A percentile compares a stretch with the other conserved stretches of the same genome.
phyloP scores from a whole-genome alignment of 108 stramenopile species.

The Ochromonas danica region DNA sequence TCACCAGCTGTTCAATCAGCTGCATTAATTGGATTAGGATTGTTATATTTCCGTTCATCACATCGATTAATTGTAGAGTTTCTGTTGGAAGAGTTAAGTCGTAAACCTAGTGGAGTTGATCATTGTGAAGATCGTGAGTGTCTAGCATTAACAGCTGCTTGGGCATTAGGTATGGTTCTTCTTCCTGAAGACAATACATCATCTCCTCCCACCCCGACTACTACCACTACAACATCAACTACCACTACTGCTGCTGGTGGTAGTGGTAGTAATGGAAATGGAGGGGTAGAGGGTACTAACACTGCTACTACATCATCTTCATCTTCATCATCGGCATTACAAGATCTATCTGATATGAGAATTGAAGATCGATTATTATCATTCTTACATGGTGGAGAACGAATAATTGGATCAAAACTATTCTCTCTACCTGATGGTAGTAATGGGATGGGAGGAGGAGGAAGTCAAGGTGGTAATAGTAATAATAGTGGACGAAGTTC shows the following conservation, averaged over 20 bases:
- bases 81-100: conserved; percentile 86
- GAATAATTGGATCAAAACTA: background rate
- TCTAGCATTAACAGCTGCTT: conserved; percentile 78
- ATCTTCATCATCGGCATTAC: conserved; percentile 6
- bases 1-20: conserved; percentile 78
- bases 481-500: conserved; percentile 61
- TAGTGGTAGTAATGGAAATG: background rate
- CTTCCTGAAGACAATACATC: too few relatives aligned
- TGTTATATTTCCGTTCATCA: conserved; percentile 79
- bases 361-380: conserved; percentile 85
- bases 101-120: conserved; percentile 66
- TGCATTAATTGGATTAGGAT: conserved; percentile 81
- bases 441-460: background rate
- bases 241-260: too few relatives aligned
- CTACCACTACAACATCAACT: too few relatives aligned
- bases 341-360: conserved; percentile 80
- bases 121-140: conserved; percentile 68
- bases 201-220: too few relatives aligned
- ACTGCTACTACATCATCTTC: background rate
- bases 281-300: background rate
- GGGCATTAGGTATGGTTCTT: conserved; percentile 86
- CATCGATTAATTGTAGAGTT: conserved; percentile 97
- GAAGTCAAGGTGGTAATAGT: background rate
- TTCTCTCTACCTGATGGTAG: background rate
- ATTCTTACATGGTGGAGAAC: conserved; percentile 73